Evolutionary conservation across 345 rosid species (phyloP).

Genomic region (Pistacia vera): DNA sequence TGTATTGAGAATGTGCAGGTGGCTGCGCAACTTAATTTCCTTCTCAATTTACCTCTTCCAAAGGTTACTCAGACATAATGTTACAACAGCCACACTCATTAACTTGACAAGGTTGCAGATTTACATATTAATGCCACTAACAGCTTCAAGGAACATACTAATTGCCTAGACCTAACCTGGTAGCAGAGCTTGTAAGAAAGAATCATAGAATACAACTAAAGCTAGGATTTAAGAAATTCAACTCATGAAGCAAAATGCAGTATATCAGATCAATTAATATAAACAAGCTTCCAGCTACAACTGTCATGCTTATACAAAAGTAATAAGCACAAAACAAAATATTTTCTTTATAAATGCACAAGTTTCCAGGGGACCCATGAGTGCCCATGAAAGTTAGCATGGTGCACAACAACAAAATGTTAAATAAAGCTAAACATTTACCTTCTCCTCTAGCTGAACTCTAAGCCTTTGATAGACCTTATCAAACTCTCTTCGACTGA

Average conservation of each 20-base stretch:
- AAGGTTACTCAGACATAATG: not conserved
- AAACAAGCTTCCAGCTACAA: not conserved
- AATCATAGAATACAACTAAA: not conserved
- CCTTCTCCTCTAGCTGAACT: slow-evolving; percentile 89
- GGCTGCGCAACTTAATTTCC: not conserved
- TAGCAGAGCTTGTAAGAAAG: slow-evolving; percentile 3
- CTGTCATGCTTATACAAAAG: not conserved
- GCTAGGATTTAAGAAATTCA: not conserved
- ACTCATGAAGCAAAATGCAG: not conserved
- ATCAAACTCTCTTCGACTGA: slow-evolving; percentile 78
- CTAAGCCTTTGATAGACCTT: slow-evolving; percentile 80
- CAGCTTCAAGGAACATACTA: not conserved
- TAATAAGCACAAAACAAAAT: not conserved
- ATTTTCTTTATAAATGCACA: not conserved
- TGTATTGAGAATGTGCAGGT: not conserved
- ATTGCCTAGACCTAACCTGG: not conserved
- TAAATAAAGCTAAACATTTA: slow-evolving; percentile 21
- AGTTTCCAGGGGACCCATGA: not conserved
- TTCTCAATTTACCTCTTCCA: not conserved
- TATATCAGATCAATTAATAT: not conserved
- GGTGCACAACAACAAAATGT: not conserved
- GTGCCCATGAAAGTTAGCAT: not conserved
- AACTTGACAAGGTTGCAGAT: not conserved
- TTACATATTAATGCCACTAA: not conserved
- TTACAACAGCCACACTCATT: slow-evolving; percentile 1